Base-by-base conservation (phyloP, 75 land plant species). In the Pinus albicaulis region DNA sequence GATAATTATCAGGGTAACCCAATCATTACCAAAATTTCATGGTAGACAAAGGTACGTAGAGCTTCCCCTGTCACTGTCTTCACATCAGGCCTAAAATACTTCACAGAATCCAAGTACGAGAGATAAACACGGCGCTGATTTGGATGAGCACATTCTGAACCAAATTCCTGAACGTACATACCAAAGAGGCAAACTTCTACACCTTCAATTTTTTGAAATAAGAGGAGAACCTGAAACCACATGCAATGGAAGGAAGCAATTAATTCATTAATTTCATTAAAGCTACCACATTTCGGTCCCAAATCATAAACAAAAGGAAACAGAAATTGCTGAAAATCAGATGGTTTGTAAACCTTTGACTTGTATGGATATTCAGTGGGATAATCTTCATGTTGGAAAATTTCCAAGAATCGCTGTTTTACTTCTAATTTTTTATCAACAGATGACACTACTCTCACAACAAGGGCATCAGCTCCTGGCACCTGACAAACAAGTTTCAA, bases 121-220 rank as follows among this genome's bases (percentile, higher is more conserved):
- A 97, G 92, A 79, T 94, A 97, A 36, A 97, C 93, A 64, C 98
- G 95, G 12, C 99, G 90, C 73, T 95, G 92, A 77, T 97, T 97
- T 62, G 99, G 99, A 24, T 82, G 85, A 17, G 77, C 73, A 80
- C 88, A 81, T 74, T 97, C 99, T 17, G 90, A 78, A 60, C 99
- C 99, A 86, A 92, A 97, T 74, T 97, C 99, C 80, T 97, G 99
- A 26, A 97, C 98, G 81, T 97, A 97, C 98, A 97, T 97, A 55
- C 98, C 95, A 80, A 95, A 97, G 5, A 97, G 85, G 80, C 99
- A 97, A 28, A 97, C 99, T 83, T 97, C 99, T 56, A 97, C 98
- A 23, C 99, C 99, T 89, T 95, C 99, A 76, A 97, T 97, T 81
- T 91, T 97, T 80, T 97, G 99, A 86, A 97, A 97, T 58, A 97